Percentiles rank a stretch among this genome's conserved stretches.
Evolutionary conservation across 768 basidiomycete species (phyloP).

Genomic region (Mycena floridula): DNA sequence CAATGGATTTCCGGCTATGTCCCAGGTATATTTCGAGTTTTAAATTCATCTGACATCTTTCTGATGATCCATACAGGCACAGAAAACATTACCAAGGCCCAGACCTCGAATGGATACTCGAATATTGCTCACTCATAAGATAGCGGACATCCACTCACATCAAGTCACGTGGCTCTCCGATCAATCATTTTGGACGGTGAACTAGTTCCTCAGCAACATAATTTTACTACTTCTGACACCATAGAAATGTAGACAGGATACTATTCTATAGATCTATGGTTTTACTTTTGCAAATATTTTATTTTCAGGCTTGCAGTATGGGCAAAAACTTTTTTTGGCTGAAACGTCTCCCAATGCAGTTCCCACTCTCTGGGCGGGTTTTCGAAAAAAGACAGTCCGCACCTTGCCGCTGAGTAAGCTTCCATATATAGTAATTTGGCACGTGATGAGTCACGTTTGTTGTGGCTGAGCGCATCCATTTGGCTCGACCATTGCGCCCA

Average conservation of each 20-base stretch:
- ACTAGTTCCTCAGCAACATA: neutral
- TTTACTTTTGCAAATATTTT: neutral
- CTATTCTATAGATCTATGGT: neutral
- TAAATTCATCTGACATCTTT: too few relatives aligned
- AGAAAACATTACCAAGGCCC: too few relatives aligned
- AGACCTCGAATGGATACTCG: too few relatives aligned
- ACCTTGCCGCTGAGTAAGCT: neutral
- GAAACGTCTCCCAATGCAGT: neutral
- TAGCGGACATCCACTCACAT: neutral
- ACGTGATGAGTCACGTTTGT: neutral
- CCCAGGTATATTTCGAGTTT: too few relatives aligned
- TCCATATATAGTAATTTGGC: neutral
- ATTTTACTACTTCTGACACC: neutral
- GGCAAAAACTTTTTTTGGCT: neutral
- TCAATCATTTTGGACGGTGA: neutral
- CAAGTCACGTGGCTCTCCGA: neutral
- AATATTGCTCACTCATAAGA: too few relatives aligned
- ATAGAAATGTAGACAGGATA: neutral
- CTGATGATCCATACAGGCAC: too few relatives aligned
- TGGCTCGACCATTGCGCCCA: neutral
- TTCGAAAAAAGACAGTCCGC: neutral
- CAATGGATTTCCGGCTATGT: too few relatives aligned
- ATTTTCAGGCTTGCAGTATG: neutral
- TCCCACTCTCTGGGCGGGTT: neutral
- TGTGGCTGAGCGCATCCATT: neutral